These are phyloP conservation scores for Elsinoe fawcettii DNA, from an alignment of 2,329 filamentous ascomycete genomes.

Conservation along the genomic window DNA sequence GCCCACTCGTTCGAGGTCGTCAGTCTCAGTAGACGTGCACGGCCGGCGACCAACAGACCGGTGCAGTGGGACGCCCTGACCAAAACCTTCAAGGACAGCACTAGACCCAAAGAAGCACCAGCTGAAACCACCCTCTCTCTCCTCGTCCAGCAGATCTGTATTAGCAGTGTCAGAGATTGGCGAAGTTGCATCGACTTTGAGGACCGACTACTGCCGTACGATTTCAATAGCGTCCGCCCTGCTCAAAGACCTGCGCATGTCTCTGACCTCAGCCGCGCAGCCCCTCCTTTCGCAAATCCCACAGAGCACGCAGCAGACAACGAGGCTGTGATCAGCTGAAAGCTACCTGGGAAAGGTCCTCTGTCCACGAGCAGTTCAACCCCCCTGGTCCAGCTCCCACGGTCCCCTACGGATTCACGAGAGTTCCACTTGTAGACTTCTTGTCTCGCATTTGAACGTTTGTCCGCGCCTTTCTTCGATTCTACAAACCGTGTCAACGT, in stretches of 20 bases:
- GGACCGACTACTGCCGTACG: not conserved
- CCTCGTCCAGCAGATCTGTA: constrained; percentile 2
- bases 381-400: not conserved
- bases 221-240: constrained; percentile 4
- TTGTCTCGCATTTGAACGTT: constrained; percentile 5
- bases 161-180: not conserved
- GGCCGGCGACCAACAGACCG: not conserved
- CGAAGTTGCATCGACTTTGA: not conserved
- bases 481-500: not conserved
- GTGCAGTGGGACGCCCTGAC: not conserved
- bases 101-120: not conserved
- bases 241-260: not conserved
- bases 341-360: not conserved
- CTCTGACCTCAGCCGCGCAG: not conserved
- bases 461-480: constrained; percentile 3
- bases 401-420: not conserved
- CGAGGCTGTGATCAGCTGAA: not conserved
- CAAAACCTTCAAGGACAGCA: not conserved
- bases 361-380: not conserved
- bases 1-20: constrained; percentile 3
- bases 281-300: not conserved
- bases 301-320: not conserved
- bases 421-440: constrained; percentile 4
- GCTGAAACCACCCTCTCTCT: not conserved
- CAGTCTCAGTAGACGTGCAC: not conserved